Evolutionary conservation across 495 filamentous ascomycete species (phyloP), one percentile per base, ranked within the genome.

Genomic region (Hypoxylon fragiforme): DNA sequence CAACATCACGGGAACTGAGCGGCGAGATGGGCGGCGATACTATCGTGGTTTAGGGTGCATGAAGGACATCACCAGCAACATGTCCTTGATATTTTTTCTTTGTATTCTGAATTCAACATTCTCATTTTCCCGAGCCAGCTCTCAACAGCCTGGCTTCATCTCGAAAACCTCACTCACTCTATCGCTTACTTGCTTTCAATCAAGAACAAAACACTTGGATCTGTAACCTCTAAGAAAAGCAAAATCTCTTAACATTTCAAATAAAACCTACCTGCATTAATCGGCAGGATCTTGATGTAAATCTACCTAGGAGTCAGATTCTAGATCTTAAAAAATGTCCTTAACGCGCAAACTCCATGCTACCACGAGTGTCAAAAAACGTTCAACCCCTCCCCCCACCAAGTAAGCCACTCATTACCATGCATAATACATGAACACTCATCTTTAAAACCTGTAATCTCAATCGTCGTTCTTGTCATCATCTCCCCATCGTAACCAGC

Each of bases 11-110:
- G 34, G 76, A 80, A 44, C 37, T 81, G 65, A 73, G 70, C 54
- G 78, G 77, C 31, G 77, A 79, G 71, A 79, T 79, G 77, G 73
- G 76, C 54, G 77, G 77, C 31, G 77, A 81, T 75, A 81, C 77
- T 28, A 41, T 49, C 28, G 20, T 34, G 14, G 41, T 45, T 5
- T 34, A 19, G 12, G 37, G 48, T 31, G 50, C 50, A 11, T 54
- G 28, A 47, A 26, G 40, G 34, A 21, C 19, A 15, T 5, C 2
- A 6, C 3, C 32, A 26, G 14, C 1, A 20, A 3, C 16, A 21
- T 35, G 30, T 22, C 43, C 32, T 34, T 7, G 9, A 6, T 30
- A 6, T 30, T 16, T 19, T 30, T 47, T 39, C 41, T 15, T 38
- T 46, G n/a, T 9, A 9, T 43, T 5, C 39, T 16, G 48, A 52